Evolutionary conservation across 805 yeast genomes (phyloP), one percentile per base, ranked within the genome.

Genomic region (Ogataea salicorniae): DNA sequence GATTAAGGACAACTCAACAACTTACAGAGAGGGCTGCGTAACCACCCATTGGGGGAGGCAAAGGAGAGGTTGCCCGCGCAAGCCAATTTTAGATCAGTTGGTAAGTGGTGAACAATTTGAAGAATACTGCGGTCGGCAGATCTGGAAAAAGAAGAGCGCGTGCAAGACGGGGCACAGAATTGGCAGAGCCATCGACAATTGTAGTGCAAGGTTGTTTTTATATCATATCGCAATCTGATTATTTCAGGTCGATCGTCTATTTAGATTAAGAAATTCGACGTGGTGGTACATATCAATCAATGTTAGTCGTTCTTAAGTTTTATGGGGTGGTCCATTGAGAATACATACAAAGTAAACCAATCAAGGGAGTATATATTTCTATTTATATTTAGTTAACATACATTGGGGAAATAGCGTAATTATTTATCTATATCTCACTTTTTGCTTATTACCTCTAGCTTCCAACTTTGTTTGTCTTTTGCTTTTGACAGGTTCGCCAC

Each of bases 381-480:
- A 17, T 20, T 17, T n/a, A 36, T 36, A 35, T 18, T 16, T 13
- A 5, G 13, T 6, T n/a, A 15, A n/a, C 8, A 34, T 34, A n/a
- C 17, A 34, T 15, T 2, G 17, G 11, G 20, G 20, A 20, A 34
- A 16, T 7, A 15, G 3, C 6, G n/a, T 15, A 6, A 9, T 9
- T 6, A 29, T 6, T 36, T 26, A 45, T 39, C 52, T 45, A 18
- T 49, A 49, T 46, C 42, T 42, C 15, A 53, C 53, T 49, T 58
- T 55, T 41, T 53, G 57, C 37, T 55, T 61, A 37, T 55, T 54
- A 4, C 55, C 56, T 46, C 68, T 58, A 33, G 59, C 56, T 73
- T 72, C 76, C 39, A 70, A 49, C 55, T 72, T 72, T 34, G 59
- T 60, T 46, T 71, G 69, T 51, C 76, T 59, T 51, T 70, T 72